Evolutionary conservation across 2,329 filamentous ascomycete species (phyloP), one percentile per base, ranked within the genome.

Genomic region (Aureobasidium pullulans): DNA sequence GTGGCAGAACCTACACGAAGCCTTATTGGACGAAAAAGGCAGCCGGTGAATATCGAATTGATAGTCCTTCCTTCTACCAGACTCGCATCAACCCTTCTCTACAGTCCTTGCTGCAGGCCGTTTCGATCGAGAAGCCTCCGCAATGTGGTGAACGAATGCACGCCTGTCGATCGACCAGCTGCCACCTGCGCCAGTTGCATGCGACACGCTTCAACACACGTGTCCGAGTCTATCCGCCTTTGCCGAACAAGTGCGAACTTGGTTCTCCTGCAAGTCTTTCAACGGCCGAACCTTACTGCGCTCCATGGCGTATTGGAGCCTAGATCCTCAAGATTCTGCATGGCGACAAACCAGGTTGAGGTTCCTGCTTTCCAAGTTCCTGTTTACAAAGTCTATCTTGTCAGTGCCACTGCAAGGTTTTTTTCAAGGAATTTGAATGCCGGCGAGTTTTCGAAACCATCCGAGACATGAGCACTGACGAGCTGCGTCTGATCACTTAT

Each of bases 31-130:
- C 53, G 34, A 57, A 57, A 47, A 47, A 13, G 32, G 37, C 32
- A 31, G 34, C 42, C 42, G 53, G 42, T 57, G 23, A 57, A 29
- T 57, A 57, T 57, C 10, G 54, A 57, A 48, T 40, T 57, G 34
- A 57, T 57, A 57, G 54, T 57, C 54, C 15, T 40, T 56, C 42
- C 39, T 37, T 11, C 16, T 28, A 56, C 52, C 52, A 56, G 31
- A 36, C 23, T 56, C 13, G 11, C 16, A 9, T 29, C 31, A 15
- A 11, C 29, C 23, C 15, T 39, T 44, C 11, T 44, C 10, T 36
- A 3, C 23, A 13, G 23, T 40, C 16, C 19, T 29, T 31, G 11
- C 16, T 28, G 23, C 29, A 46, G n/a, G n/a, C 42, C 40, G 40
- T 56, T 54, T 54, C 2, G 29, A 28, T 54, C 16, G 16, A 36